A percentile compares a stretch with the other conserved stretches of the same genome.
Conservation (phyloP, 2,329 filamentous ascomycete genomes). For the Colletotrichum sp. region DNA sequence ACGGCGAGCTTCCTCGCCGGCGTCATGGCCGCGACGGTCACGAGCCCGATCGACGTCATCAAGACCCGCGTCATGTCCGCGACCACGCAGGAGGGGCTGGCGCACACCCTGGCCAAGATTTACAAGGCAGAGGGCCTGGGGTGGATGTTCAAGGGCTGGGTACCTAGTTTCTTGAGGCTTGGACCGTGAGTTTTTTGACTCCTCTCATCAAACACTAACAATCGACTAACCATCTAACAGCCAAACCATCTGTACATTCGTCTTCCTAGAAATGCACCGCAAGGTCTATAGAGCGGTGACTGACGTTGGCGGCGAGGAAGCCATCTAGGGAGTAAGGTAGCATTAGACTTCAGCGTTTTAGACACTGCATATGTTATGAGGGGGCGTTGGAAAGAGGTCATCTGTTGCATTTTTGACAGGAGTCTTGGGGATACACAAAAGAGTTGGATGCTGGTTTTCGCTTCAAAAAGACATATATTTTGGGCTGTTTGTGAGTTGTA, state of each 20-base stretch:
- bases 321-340: neutral
- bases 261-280: slow-evolving; percentile 88
- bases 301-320: slow-evolving; percentile 39
- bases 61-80: slow-evolving; percentile 88
- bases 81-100: slow-evolving; percentile 54
- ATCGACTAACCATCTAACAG: slow-evolving; percentile 34
- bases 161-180: slow-evolving; percentile 73
- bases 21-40: slow-evolving; percentile 83
- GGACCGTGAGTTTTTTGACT: slow-evolving; percentile 58
- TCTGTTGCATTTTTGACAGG: slow-evolving; percentile 19
- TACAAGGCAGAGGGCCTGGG: slow-evolving; percentile 72
- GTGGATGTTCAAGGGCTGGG: slow-evolving; percentile 93
- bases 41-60: slow-evolving; percentile 85
- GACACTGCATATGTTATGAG: slow-evolving; percentile 5
- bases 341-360: neutral
- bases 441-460: neutral
- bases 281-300: slow-evolving; percentile 69
- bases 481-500: neutral
- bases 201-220: neutral
- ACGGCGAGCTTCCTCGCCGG: slow-evolving; percentile 78
- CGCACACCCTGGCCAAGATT: slow-evolving; percentile 68
- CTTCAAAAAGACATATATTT: neutral
- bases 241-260: slow-evolving; percentile 86
- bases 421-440: slow-evolving; percentile 8
- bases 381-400: slow-evolving; percentile 10